These are phyloP conservation scores for Tylopilus vinaceipallidus DNA, from an alignment of 768 basidiomycete species.

Conservation along the genomic window DNA sequence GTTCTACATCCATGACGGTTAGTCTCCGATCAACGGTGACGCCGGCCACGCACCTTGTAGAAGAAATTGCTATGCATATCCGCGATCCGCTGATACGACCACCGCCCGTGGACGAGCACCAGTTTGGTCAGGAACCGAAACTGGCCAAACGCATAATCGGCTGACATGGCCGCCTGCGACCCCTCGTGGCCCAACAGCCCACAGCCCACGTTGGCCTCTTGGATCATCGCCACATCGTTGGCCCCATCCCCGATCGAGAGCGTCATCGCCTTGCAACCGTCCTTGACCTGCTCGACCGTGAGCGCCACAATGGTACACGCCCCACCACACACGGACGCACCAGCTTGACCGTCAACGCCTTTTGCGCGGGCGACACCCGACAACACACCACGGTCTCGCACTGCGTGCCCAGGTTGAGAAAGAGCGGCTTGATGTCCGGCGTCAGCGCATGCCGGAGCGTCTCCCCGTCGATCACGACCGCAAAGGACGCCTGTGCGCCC, in stretches of 20 bases:
- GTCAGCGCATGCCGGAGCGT: conserved; percentile 81
- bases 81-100: conserved; percentile 95
- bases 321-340: conserved; percentile 40
- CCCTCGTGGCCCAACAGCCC: conserved; percentile 93
- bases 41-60: conserved; percentile 68
- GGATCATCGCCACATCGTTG: conserved; percentile 99
- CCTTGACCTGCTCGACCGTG: conserved; percentile 67
- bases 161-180: conserved; percentile 98
- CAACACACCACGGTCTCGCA: conserved; percentile 99
- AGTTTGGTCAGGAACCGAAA: conserved; percentile 92
- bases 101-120: conserved; percentile 90
- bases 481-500: conserved; percentile 73
- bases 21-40: too few species aligned
- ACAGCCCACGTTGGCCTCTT: conserved; percentile 97
- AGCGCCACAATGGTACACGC: background rate
- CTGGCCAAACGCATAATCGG: conserved; percentile 97
- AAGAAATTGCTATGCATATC: conserved; percentile 99
- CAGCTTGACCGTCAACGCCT: conserved; percentile 93
- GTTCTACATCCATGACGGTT: too few species aligned
- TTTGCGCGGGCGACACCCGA: conserved; percentile 96
- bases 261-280: conserved; percentile 94
- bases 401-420: conserved; percentile 90
- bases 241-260: conserved; percentile 96
- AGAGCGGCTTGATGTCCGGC: conserved; percentile 75
- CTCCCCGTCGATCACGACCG: conserved; percentile 95